Percentiles rank a stretch among this genome's conserved stretches.
Evolutionary conservation across 331 rosid species (phyloP).

Genomic region (Malus hybrid): DNA sequence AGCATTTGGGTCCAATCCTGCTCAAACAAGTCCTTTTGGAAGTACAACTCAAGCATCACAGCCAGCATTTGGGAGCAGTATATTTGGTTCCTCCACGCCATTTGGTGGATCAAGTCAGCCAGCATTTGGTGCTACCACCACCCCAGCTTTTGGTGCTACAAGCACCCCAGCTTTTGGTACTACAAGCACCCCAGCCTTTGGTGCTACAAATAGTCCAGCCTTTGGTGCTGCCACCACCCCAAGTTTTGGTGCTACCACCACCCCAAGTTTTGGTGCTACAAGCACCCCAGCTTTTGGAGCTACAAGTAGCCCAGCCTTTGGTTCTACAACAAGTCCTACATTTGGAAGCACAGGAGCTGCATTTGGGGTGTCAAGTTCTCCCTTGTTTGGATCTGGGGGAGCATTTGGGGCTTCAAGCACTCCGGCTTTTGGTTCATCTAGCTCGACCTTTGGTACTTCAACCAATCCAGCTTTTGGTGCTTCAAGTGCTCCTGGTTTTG

Average conservation of each 20-base stretch:
- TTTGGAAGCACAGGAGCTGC: constrained; percentile 37
- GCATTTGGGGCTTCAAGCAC: constrained; percentile 62
- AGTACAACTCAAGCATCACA: constrained; percentile 63
- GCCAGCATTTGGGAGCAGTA: constrained; percentile 75
- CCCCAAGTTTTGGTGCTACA: constrained; percentile 39
- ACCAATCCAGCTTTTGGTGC: constrained; percentile 53
- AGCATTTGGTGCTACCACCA: constrained; percentile 37
- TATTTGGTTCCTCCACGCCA: constrained; percentile 82
- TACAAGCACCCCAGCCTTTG: constrained; percentile 39
- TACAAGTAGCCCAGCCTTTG: too few species aligned
- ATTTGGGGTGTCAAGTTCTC: constrained; percentile 48
- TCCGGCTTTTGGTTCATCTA: constrained; percentile 18
- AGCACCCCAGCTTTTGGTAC: constrained; percentile 19
- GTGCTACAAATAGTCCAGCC: constrained; percentile 21
- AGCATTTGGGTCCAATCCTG: constrained; percentile 72
- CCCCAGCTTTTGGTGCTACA: constrained; percentile 29
- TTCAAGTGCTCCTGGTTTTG: constrained; percentile 59
- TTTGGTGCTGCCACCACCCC: neutral
- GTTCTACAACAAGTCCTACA: too few species aligned
- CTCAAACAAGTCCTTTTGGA: constrained; percentile 81
- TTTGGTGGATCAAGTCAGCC: constrained; percentile 60
- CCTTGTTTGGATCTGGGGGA: constrained; percentile 57
- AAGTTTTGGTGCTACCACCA: constrained; percentile 23
- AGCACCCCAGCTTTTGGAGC: too few species aligned
- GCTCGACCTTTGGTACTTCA: constrained; percentile 48